Conservation (phyloP, 108 stramenopile species). For the Skeletonema grethae region DNA sequence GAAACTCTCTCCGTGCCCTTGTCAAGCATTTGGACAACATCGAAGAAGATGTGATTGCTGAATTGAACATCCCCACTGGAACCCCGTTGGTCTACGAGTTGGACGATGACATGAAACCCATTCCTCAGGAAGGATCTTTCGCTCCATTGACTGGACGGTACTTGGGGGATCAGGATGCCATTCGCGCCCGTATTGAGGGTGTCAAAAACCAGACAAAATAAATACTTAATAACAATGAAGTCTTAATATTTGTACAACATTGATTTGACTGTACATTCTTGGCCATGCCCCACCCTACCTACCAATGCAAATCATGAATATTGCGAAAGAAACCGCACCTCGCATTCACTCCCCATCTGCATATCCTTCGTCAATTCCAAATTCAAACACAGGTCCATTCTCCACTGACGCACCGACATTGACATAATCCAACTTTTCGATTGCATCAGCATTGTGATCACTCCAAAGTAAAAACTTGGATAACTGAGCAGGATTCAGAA, state of each 20-base stretch:
- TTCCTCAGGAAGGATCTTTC: conserved; percentile 85
- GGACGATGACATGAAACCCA: conserved; percentile 92
- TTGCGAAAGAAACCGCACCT: background rate
- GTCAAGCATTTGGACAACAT: conserved; percentile 98
- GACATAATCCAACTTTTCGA: conserved; percentile 83
- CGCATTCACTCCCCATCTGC: conserved; percentile 31
- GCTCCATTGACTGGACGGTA: conserved; percentile 94
- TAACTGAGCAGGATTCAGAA: conserved; percentile 84
- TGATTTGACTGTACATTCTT: background rate
- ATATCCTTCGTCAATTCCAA: conserved; percentile 73
- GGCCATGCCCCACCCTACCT: background rate
- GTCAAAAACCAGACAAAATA: conserved; percentile 98
- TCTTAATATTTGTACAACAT: background rate
- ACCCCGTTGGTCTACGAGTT: conserved; percentile 94
- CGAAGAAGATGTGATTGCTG: conserved; percentile 88
- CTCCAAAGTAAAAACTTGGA: conserved; percentile 88
- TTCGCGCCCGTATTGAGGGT: conserved; percentile 94
- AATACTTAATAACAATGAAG: conserved; percentile 9
- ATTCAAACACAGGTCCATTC: conserved; percentile 65
- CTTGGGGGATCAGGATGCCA: conserved; percentile 94
- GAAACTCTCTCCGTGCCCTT: conserved; percentile 97
- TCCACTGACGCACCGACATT: conserved; percentile 27
- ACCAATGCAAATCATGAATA: background rate
- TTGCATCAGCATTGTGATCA: conserved; percentile 84
- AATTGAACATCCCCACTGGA: conserved; percentile 98